A percentile compares a stretch with the other conserved stretches of the same genome.
Evolutionary conservation across 2,329 filamentous ascomycete genomes (phyloP).

Genomic region (Aaosphaeria pasadenensis): DNA sequence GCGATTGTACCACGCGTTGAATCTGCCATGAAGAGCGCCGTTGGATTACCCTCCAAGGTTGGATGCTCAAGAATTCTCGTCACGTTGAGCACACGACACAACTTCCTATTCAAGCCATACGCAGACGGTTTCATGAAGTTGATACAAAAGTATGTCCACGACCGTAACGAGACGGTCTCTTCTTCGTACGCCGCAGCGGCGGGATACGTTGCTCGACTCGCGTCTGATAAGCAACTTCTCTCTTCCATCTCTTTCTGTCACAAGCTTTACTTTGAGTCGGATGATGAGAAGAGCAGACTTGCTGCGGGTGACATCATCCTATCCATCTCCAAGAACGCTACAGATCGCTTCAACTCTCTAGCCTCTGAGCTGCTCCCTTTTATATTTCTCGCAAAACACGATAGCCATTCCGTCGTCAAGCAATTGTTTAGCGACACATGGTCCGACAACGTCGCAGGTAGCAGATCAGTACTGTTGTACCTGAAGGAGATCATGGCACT

Average conservation of each 20-base stretch:
- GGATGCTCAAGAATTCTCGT: conserved; percentile 83
- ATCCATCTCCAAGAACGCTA: conserved; percentile 79
- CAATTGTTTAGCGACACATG: conserved; percentile 83
- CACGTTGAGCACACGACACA: conserved; percentile 78
- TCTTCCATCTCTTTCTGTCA: conserved; percentile 56
- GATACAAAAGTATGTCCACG: conserved; percentile 77
- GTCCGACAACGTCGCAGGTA: conserved; percentile 85
- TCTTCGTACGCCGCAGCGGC: conserved; percentile 82
- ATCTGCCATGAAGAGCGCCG: conserved; percentile 75
- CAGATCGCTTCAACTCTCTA: conserved; percentile 80
- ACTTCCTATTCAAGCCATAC: conserved; percentile 70
- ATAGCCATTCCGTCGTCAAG: conserved; percentile 74
- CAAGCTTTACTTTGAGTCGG: conserved; percentile 75
- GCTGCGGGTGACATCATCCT: conserved; percentile 81
- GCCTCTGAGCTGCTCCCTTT: conserved; percentile 78
- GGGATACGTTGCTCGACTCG: conserved; percentile 74
- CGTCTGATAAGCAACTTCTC: conserved; percentile 58
- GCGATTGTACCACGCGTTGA: conserved; percentile 71
- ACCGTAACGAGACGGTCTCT: conserved; percentile 91
- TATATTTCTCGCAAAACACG: conserved; percentile 82
- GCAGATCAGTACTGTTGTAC: conserved; percentile 77
- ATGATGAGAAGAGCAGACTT: conserved; percentile 71
- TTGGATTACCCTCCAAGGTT: conserved; percentile 92
- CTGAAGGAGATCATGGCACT: conserved; percentile 76
- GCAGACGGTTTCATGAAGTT: conserved; percentile 73